Percentiles rank a stretch among this genome's conserved stretches.
phyloP scores from a whole-genome alignment of 1,284 basidiomycete species.

The Termitomyces sp. region DNA sequence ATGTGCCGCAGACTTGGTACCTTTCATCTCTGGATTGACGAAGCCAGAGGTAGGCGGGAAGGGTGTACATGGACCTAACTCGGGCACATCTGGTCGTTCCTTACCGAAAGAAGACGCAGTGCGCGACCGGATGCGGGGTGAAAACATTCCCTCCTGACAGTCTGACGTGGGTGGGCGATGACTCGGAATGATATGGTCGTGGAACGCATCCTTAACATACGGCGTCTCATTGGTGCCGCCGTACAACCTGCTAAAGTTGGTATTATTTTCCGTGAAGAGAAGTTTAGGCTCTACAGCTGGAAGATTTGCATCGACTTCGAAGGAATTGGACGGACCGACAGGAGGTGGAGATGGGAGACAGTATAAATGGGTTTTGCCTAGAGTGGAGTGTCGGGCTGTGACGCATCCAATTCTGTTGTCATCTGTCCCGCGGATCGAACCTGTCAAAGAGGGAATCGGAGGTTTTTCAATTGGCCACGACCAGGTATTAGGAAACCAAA shows the following conservation, averaged over 20 bases:
- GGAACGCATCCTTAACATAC: conserved; percentile 97
- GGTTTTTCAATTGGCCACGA: conserved; percentile 88
- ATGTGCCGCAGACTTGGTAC: conserved; percentile 92
- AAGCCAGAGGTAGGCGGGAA: conserved; percentile 51
- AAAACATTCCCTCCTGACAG: conserved; percentile 37
- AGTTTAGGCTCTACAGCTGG: conserved; percentile 79
- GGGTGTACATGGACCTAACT: conserved; percentile 51
- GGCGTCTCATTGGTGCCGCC: conserved; percentile 78
- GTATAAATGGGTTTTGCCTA: conserved; percentile 80
- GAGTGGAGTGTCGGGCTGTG: conserved; percentile 67
- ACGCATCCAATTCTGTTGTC: conserved; percentile 56
- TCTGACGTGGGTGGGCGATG: conserved; percentile 63
- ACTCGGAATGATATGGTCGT: conserved; percentile 88
- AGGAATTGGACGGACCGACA: conserved; percentile 63
- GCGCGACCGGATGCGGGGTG: conserved; percentile 44
- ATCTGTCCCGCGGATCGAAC: conserved; percentile 39
- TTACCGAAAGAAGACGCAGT: conserved; percentile 39
- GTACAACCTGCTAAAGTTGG: conserved; percentile 91
- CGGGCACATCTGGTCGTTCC: conserved; percentile 27
- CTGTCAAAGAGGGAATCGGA: conserved; percentile 67
- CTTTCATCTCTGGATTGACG: conserved; percentile 83
- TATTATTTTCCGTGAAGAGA: conserved; percentile 95
- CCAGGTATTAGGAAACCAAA: conserved; percentile 98
- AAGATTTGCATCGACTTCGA: conserved; percentile 50
- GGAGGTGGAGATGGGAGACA: conserved; percentile 91